Base-by-base conservation (phyloP, 306 rosid species). In the Lupinus albus region DNA sequence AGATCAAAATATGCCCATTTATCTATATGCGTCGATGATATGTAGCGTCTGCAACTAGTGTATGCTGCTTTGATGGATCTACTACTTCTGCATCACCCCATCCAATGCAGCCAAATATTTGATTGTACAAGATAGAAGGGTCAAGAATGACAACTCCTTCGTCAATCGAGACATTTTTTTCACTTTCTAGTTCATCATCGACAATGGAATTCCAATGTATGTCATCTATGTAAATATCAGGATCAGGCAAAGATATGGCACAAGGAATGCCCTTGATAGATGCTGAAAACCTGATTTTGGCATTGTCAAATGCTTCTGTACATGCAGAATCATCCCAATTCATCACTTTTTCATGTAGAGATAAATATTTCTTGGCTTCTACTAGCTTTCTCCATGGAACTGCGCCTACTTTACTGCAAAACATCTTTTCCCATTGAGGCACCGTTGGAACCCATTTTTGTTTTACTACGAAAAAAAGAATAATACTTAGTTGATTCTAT, bases 261-360 rank as follows among this genome's bases (percentile, higher is more conserved):
- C 85, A 84, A 0, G 82, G 84, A 38, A 73, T 56, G 56, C 82
- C 72, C 1, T 86, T 83, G 20, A 79, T 77, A 35, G 55, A 32
- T 12, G 83, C 87, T 87, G 88, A 84, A 62, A 63, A 86, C 68
- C 87, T 55, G 12, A 2, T 56, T 74, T 89, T 89, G 6, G 87
- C 92, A 77, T 79, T 80, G 46, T 76, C 58, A 57, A 89, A 89
- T 32, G 92, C 90, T 77, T 86, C 88, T 74, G 49, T 80, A 30
- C 77, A 74, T 6, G 91, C 96, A 6, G 82, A 83, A 69, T 86
- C 92, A 36, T 84, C 73, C 96, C 96, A 89, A 11, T 79, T 54
- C 52, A 86, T 39, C 16, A 89, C 79, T 16, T 80, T 81, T 1
- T 71, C 74, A 45, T 83, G 70, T 1, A 84, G 84, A 50, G 59